These are phyloP conservation scores for Phytophthora cactorum DNA, from an alignment of 352 stramenopile species.

Conservation along the genomic window DNA sequence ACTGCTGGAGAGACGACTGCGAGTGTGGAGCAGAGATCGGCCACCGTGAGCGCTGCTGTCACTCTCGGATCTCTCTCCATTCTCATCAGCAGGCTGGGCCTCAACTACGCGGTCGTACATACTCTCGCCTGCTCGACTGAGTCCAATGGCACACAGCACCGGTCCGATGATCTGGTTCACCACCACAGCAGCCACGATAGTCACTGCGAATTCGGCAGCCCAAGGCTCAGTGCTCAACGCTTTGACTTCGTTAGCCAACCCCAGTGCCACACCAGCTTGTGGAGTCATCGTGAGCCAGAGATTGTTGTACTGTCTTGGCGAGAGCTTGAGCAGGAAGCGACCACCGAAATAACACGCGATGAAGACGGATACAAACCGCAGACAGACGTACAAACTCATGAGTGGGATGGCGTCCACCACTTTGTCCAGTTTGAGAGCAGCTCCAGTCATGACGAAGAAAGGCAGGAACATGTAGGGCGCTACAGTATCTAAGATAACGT, in stretches of 20 bases:
- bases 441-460: constrained; percentile 83
- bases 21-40: constrained; percentile 3
- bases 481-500: constrained; percentile 72
- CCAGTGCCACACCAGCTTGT: constrained; percentile 70
- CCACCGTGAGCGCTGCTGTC: constrained; percentile 10
- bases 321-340: constrained; percentile 65
- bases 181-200: constrained; percentile 71
- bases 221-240: constrained; percentile 54
- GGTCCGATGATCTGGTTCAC: constrained; percentile 79
- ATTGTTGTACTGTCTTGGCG: constrained; percentile 71
- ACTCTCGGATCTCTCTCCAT: constrained; percentile 12
- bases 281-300: constrained; percentile 80
- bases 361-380: constrained; percentile 69
- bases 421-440: constrained; percentile 70
- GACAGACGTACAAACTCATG: constrained; percentile 66
- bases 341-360: constrained; percentile 65
- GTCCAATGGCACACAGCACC: constrained; percentile 62
- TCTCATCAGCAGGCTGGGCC: constrained; percentile 15
- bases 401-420: constrained; percentile 65
- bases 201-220: constrained; percentile 64
- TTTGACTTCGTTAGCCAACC: constrained; percentile 66
- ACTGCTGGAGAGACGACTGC: constrained; percentile 28
- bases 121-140: constrained; percentile 59
- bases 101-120: constrained; percentile 36
- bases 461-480: constrained; percentile 78